Base-by-base conservation (phyloP, 495 filamentous ascomycete genomes). In the Entonaema liquescens region DNA sequence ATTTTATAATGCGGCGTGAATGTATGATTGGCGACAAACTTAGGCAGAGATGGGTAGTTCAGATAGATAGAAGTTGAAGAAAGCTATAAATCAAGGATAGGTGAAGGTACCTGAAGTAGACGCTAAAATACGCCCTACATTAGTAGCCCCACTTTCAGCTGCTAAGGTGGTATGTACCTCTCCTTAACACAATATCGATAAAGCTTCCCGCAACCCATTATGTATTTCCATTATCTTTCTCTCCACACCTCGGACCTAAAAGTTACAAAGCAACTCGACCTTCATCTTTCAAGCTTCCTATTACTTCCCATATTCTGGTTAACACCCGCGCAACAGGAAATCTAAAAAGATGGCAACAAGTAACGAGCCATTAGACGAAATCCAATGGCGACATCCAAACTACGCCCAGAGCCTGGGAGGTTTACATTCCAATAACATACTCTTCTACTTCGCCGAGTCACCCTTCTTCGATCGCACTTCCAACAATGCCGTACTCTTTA, bases 401-500 rank as follows among this genome's bases (percentile, higher is more conserved):
- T 80, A 86, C 47, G 86, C 86, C 19, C 86, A 89, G 72, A 82
- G 83, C 76, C 88, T 91, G 84, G 71, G 76, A 21, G 85, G 85
- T 62, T 81, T 90, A 35, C 87, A 89, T 71, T 81, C 79, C 17
- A 90, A 90, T 74, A 82, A 81, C 83, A 89, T 98, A 29, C 90
- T 96, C 54, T 93, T 90, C 80, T 99, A 99, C 79, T 98, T 99
- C 77, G 87, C 89, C 54, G 81, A 91, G 68, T 97, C 93, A 2
- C 93, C 93, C 0, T 99, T 97, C 83, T 98, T 92, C 79, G 95
- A 99, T 74, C 83, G 81, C 25, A 93, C 89, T 8, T 94, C 93
- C 35, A 98, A 97, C 80, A 98, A 98, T 78, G 89, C 88, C 64
- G 86, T 90, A 5, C 77, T 97, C 44, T 86, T 87, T 64, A 87